These are phyloP conservation scores for Scopulariopsis brevicaulis DNA, from an alignment of 2,329 filamentous ascomycete species.

Conservation along the genomic window DNA sequence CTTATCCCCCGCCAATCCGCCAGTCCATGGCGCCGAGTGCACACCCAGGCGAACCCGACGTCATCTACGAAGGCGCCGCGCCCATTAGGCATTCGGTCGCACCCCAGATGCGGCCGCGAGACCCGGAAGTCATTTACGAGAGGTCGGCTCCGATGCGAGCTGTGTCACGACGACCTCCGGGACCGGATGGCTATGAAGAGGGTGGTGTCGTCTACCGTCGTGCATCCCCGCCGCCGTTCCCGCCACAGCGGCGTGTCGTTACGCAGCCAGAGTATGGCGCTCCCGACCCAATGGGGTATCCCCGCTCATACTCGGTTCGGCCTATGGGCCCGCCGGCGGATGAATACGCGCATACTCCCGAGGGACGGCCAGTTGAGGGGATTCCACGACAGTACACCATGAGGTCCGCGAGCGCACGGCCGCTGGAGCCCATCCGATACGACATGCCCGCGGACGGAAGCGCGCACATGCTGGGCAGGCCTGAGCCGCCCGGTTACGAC, in stretches of 20 bases:
- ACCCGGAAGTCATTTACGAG: conserved; percentile 55
- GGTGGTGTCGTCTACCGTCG: conserved; percentile 36
- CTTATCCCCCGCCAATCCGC: conserved; percentile 27
- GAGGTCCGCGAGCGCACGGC: conserved; percentile 47
- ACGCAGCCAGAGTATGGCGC: conserved; percentile 46
- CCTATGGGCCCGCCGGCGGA: conserved; percentile 27
- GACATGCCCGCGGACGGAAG: conserved; percentile 26
- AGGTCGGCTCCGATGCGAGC: conserved; percentile 38
- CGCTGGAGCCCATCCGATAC: conserved; percentile 31
- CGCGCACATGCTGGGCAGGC: conserved; percentile 30
- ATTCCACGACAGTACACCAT: conserved; percentile 39
- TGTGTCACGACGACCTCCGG: conserved; percentile 33
- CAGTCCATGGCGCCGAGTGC: conserved; percentile 41
- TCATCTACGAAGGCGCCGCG: conserved; percentile 52
- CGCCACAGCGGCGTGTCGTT: conserved; percentile 41
- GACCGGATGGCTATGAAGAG: conserved; percentile 34
- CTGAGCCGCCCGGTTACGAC: conserved; percentile 14
- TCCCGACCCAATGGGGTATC: conserved; percentile 18
- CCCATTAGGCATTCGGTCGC: conserved; percentile 42
- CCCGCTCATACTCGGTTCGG: conserved; percentile 24
- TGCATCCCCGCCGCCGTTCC: conserved; percentile 34
- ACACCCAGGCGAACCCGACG: conserved; percentile 34
- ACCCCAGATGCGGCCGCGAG: conserved; percentile 29
- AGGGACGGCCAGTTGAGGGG: conserved; percentile 30
- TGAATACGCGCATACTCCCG: conserved; percentile 37